Base-by-base conservation (phyloP, 176 grass and related monocot genomes). In the Rhynchospora pubera region DNA sequence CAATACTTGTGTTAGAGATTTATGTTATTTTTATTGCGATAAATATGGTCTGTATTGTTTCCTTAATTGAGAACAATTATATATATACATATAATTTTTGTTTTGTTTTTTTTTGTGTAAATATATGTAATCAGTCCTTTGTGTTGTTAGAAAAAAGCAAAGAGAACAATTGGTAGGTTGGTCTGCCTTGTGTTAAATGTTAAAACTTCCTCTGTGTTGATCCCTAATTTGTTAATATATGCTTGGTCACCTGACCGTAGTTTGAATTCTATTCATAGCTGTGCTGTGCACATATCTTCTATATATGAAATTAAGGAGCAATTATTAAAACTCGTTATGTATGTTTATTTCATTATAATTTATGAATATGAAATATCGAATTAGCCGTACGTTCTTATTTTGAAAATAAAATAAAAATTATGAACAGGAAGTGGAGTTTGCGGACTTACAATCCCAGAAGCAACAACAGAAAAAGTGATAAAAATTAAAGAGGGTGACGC, bases 401-500 rank as follows among this genome's bases (percentile, higher is more conserved):
- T 5, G 13, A 66, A 2, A 43, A 68, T 44, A 66, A 2, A 43
- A 68, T 44, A 14, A 43, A 19, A 19, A 43, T 4, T 9, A 63
- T 44, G 2, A 63, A 63, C n/a, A 68, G 66, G 66, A 4, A 45
- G 6, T 9, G 66, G 66, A 69, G 66, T 69, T 45, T 45, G 66
- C 45, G 66, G 44, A 11, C 9, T 72, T 10, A 72, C 42, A 13
- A 3, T 72, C 4, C 68, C 44, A 6, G 68, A 72, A 19, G 44
- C 68, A 0, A n/a, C 87, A 34, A 88, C 91, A 83, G 95, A 97
- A 79, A 97, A 97, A 76, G 87, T 97, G 0, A 9, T 97, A 0
- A 21, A 81, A 8, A 85, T 97, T 21, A 94, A 97, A 87, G 87
- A 91, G 15, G 92, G 95, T 1, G 95, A 94, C 43, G 80, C 95